Evolutionary conservation across 2,329 filamentous ascomycete genomes (phyloP).

Genomic region (Eurotiales sp.): DNA sequence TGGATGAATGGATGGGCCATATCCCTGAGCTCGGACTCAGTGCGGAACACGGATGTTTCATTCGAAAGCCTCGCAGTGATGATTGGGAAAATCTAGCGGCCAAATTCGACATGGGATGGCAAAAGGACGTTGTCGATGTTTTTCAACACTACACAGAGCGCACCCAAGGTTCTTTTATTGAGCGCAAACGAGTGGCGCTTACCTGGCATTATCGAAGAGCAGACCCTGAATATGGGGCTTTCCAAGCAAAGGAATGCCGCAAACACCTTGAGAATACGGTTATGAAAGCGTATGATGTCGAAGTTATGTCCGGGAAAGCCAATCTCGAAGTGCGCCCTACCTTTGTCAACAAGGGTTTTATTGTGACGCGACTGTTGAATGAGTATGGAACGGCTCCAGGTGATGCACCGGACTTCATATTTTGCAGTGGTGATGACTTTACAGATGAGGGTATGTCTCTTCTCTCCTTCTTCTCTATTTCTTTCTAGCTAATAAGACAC

Average conservation of each 20-base stretch:
- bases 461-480: conserved; percentile 1
- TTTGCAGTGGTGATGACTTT: conserved; percentile 92
- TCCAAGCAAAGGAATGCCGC: conserved; percentile 76
- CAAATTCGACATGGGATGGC: conserved; percentile 87
- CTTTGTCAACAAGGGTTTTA: conserved; percentile 98
- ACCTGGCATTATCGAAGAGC: conserved; percentile 97
- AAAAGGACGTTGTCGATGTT: conserved; percentile 73
- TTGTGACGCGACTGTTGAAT: conserved; percentile 75
- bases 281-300: conserved; percentile 77
- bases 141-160: conserved; percentile 87
- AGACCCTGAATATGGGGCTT: conserved; percentile 77
- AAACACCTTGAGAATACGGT: conserved; percentile 76
- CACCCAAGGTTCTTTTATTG: conserved; percentile 86
- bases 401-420: conserved; percentile 72
- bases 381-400: conserved; percentile 59
- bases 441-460: conserved; percentile 79
- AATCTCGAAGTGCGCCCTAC: conserved; percentile 95
- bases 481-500: not conserved
- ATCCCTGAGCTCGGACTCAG: conserved; percentile 87
- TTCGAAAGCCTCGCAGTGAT: conserved; percentile 70
- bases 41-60: conserved; percentile 95
- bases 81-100: conserved; percentile 89
- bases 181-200: conserved; percentile 87
- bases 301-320: conserved; percentile 95
- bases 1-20: conserved; percentile 88